These are phyloP conservation scores for Hibiscus tridactylites DNA, from an alignment of 345 rosid genomes.

Conservation along the genomic window DNA sequence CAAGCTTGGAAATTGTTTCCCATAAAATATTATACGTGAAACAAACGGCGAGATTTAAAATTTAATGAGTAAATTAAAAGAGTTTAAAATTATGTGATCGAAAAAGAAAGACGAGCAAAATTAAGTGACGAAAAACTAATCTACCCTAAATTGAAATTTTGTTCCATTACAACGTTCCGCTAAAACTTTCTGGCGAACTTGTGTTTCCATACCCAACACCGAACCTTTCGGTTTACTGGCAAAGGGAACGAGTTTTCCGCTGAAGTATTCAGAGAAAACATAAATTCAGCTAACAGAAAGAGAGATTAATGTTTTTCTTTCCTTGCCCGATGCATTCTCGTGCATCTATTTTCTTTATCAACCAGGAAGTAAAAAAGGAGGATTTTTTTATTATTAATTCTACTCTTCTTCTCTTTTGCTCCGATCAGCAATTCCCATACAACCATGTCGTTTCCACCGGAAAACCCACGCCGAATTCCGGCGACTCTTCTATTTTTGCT, in stretches of 20 bases:
- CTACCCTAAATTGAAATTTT: too few relatives aligned
- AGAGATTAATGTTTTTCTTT: not conserved
- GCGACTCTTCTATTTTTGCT: not conserved
- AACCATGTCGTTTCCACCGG: not conserved
- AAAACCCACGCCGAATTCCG: not conserved
- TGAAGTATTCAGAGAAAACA: not conserved
- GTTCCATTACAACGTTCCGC: too few relatives aligned
- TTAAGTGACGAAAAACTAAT: too few relatives aligned
- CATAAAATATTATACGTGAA: too few relatives aligned
- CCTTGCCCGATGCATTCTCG: not conserved
- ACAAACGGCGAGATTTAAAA: too few relatives aligned
- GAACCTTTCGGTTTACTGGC: not conserved
- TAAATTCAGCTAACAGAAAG: not conserved
- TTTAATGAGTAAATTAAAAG: too few relatives aligned
- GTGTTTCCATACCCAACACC: not conserved
- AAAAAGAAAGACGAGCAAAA: too few relatives aligned
- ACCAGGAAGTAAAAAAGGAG: not conserved
- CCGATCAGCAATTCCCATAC: not conserved
- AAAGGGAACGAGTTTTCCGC: conserved; percentile 1
- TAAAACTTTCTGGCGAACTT: not conserved
- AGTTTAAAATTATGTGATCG: too few relatives aligned
- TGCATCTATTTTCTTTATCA: not conserved
- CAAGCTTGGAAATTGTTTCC: too few relatives aligned
- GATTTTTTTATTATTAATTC: not conserved
- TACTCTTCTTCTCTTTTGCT: not conserved